A percentile compares a stretch with the other conserved stretches of the same genome.
phyloP scores from a whole-genome alignment of 2,329 filamentous ascomycete species.

The Pseudocercospora macadamiae region DNA sequence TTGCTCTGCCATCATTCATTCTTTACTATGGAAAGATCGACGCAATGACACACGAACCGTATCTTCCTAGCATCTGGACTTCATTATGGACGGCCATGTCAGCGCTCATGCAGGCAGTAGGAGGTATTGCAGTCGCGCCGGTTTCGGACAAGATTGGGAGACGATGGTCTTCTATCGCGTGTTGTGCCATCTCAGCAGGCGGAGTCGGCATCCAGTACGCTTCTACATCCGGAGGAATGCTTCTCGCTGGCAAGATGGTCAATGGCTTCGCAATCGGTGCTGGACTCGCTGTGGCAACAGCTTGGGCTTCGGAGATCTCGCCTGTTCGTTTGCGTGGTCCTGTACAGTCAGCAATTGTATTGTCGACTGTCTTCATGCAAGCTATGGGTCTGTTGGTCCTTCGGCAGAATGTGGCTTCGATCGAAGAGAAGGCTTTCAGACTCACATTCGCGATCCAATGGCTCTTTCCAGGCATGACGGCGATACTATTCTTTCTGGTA shows the following conservation, averaged over 20 bases:
- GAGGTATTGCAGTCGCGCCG: background rate
- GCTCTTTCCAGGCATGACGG: background rate
- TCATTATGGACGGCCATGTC: slow-evolving; percentile 6
- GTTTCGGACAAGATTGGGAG: background rate
- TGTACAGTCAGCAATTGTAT: background rate
- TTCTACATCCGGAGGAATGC: background rate
- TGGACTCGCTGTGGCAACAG: background rate
- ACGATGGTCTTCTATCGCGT: background rate
- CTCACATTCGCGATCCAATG: slow-evolving; percentile 1
- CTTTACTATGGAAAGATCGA: background rate
- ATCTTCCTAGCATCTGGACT: slow-evolving; percentile 2
- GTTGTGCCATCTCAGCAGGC: background rate
- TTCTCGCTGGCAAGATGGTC: slow-evolving; percentile 1
- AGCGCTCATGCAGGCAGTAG: slow-evolving; percentile 1
- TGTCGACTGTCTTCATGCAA: slow-evolving; percentile 2
- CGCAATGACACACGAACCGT: background rate
- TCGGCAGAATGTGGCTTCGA: background rate
- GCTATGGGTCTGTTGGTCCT: slow-evolving; percentile 1
- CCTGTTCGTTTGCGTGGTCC: background rate
- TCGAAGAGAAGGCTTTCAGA: background rate
- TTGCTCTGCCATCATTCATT: background rate
- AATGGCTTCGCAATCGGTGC: slow-evolving; percentile 2
- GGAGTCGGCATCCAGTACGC: background rate
- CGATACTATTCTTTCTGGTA: background rate
- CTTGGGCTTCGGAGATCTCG: slow-evolving; percentile 4